These are phyloP conservation scores for Zizania latifolia DNA, from an alignment of 176 grass and related monocot species.

Conservation along the genomic window DNA sequence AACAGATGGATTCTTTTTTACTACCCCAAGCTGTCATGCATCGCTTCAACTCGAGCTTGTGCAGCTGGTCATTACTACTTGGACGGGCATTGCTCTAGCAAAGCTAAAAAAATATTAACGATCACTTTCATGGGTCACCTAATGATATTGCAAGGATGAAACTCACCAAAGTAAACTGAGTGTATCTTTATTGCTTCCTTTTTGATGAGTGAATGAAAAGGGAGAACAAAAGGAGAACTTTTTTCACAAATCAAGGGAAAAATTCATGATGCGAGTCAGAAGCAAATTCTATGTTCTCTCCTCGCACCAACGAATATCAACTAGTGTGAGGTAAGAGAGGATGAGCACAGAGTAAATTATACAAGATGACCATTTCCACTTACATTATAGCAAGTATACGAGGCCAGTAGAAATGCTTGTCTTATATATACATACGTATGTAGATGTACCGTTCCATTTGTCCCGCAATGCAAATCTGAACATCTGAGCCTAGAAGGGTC, in stretches of 20 bases:
- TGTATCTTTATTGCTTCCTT: neutral
- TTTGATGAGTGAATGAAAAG: conserved; percentile 24
- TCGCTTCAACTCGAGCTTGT: neutral
- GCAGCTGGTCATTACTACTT: neutral
- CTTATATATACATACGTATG: no score
- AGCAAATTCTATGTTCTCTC: conserved; percentile 43
- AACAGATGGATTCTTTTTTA: neutral
- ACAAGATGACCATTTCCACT: conserved; percentile 25
- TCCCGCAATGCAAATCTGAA: no score
- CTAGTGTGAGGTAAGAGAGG: conserved; percentile 32
- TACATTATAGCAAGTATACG: no score
- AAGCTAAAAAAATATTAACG: neutral
- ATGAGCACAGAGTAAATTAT: conserved; percentile 18
- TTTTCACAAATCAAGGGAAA: conserved; percentile 33
- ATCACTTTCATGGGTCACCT: neutral
- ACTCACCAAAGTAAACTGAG: conserved; percentile 14
- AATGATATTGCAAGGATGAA: conserved; percentile 26
- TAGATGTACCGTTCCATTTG: no score
- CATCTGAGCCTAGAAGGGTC: no score
- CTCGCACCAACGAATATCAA: conserved; percentile 40
- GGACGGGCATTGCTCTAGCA: neutral
- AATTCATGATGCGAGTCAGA: conserved; percentile 39
- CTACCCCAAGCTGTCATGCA: neutral
- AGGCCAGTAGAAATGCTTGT: no score
- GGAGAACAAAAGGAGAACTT: conserved; percentile 7